Evolutionary conservation across 2,329 filamentous ascomycete genomes (phyloP).

Genomic region (Pseudofabraea citricarpa): DNA sequence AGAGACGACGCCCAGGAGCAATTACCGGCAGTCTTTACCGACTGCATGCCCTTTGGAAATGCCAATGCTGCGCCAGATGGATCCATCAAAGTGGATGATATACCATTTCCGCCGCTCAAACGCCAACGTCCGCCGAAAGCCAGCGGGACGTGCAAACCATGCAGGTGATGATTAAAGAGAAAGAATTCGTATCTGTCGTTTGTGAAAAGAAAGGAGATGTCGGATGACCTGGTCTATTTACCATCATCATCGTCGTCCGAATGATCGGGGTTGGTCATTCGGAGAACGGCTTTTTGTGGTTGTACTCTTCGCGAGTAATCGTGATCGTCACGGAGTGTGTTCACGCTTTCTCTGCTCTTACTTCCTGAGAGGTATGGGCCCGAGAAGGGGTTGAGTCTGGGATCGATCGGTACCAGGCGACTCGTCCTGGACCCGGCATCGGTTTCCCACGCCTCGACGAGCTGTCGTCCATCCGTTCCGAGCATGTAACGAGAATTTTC

Average conservation of each 20-base stretch:
- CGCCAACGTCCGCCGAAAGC: slow-evolving; percentile 16
- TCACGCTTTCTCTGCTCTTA: slow-evolving; percentile 58
- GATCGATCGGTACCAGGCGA: slow-evolving; percentile 56
- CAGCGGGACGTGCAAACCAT: slow-evolving; percentile 17
- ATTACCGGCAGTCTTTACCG: slow-evolving; percentile 3
- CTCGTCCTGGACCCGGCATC: slow-evolving; percentile 36
- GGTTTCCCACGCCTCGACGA: slow-evolving; percentile 27
- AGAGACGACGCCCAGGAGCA: no score
- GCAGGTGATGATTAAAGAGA: slow-evolving; percentile 12
- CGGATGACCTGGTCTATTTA: background rate
- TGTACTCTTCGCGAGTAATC: slow-evolving; percentile 54
- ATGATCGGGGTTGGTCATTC: slow-evolving; percentile 59
- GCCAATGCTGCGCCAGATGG: background rate
- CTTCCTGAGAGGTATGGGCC: slow-evolving; percentile 48
- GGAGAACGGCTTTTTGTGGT: slow-evolving; percentile 45
- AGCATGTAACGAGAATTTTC: slow-evolving; percentile 30
- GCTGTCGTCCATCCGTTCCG: slow-evolving; percentile 26
- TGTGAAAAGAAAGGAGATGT: background rate
- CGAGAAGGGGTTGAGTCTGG: slow-evolving; percentile 57
- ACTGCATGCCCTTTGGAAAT: slow-evolving; percentile 4
- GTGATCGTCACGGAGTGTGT: slow-evolving; percentile 59
- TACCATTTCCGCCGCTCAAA: slow-evolving; percentile 9
- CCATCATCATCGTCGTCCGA: slow-evolving; percentile 27
- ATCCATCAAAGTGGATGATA: slow-evolving; percentile 7
- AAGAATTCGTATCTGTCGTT: slow-evolving; percentile 17